These are phyloP conservation scores for Lecanicillium sp. DNA, from an alignment of 2,329 filamentous ascomycete genomes.

Conservation along the genomic window DNA sequence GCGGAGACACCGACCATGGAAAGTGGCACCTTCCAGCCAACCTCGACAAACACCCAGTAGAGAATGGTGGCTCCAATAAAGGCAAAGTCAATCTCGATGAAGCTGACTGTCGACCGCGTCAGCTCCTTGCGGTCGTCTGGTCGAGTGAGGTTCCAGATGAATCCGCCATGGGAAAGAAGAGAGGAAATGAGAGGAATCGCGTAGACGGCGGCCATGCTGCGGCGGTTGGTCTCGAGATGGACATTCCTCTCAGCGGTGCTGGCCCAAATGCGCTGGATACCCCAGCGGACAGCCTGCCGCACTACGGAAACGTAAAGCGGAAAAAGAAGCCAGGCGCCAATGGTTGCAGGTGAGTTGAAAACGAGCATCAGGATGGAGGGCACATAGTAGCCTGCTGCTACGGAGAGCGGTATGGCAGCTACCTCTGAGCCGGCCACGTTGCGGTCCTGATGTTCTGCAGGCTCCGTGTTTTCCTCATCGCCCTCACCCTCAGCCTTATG, in stretches of 20 bases:
- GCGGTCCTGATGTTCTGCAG: constrained; percentile 16
- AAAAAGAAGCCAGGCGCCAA: constrained; percentile 44
- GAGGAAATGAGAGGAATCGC: constrained; percentile 36
- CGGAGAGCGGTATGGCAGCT: constrained; percentile 45
- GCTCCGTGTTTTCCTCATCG: constrained; percentile 11
- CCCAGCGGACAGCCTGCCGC: constrained; percentile 27
- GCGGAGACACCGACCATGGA: constrained; percentile 21
- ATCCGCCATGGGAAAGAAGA: constrained; percentile 30
- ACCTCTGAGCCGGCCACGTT: constrained; percentile 43
- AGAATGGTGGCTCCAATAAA: constrained; percentile 39
- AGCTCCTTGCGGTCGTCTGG: constrained; percentile 40
- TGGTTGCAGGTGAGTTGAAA: constrained; percentile 25
- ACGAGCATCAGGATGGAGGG: constrained; percentile 40
- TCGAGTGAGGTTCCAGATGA: constrained; percentile 30
- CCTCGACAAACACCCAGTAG: constrained; percentile 47
- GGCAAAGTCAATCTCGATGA: constrained; percentile 38
- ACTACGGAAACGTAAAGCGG: constrained; percentile 39
- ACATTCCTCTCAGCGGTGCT: constrained; percentile 21
- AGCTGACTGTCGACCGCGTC: constrained; percentile 37
- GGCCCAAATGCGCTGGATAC: constrained; percentile 16
- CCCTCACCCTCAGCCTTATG: constrained; percentile 12
- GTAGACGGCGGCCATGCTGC: constrained; percentile 34
- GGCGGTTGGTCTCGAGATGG: constrained; percentile 35
- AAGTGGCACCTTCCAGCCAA: constrained; percentile 32
- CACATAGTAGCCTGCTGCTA: constrained; percentile 38